Evolutionary conservation across 2,329 filamentous ascomycete species (phyloP).

Genomic region (Xylariaceae sp.): DNA sequence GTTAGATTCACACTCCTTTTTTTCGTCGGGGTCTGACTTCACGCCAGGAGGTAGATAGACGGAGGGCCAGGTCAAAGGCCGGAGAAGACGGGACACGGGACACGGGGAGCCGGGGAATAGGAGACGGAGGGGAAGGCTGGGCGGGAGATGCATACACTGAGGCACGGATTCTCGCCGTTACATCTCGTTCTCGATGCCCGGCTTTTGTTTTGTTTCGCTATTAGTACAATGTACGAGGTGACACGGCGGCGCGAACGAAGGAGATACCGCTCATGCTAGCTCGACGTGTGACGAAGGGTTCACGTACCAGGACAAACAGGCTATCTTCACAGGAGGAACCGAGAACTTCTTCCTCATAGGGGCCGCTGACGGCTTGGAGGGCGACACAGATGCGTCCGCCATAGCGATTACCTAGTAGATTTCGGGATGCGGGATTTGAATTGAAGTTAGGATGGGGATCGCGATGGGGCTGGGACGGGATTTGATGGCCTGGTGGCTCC

Average conservation of each 20-base stretch:
- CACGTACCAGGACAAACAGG: conserved; percentile 46
- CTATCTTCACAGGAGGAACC: conserved; percentile 45
- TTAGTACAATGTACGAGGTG: conserved; percentile 22
- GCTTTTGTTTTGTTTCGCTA: conserved; percentile 28
- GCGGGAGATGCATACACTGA: conserved; percentile 35
- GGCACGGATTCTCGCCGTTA: conserved; percentile 41
- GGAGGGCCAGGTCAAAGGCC: conserved; percentile 1
- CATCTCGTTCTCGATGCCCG: conserved; percentile 43
- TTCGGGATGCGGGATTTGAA: conserved; percentile 8
- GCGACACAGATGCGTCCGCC: conserved; percentile 24
- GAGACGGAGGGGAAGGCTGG: not conserved
- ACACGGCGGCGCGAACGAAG: conserved; percentile 15
- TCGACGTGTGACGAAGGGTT: conserved; percentile 11
- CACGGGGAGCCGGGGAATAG: not conserved
- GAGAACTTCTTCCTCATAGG: conserved; percentile 38
- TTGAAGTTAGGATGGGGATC: conserved; percentile 7
- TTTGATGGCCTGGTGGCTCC: conserved; percentile 12
- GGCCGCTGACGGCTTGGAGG: conserved; percentile 20
- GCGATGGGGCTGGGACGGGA: conserved; percentile 11
- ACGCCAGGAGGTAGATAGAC: conserved; percentile 5
- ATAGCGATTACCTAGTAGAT: conserved; percentile 12
- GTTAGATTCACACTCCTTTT: conserved; percentile 16
- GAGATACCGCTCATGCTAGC: conserved; percentile 6
- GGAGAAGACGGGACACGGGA: not conserved
- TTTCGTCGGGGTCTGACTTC: conserved; percentile 1